These are phyloP conservation scores for Fusarium sp. DNA, from an alignment of 2,329 filamentous ascomycete species.

Conservation along the genomic window DNA sequence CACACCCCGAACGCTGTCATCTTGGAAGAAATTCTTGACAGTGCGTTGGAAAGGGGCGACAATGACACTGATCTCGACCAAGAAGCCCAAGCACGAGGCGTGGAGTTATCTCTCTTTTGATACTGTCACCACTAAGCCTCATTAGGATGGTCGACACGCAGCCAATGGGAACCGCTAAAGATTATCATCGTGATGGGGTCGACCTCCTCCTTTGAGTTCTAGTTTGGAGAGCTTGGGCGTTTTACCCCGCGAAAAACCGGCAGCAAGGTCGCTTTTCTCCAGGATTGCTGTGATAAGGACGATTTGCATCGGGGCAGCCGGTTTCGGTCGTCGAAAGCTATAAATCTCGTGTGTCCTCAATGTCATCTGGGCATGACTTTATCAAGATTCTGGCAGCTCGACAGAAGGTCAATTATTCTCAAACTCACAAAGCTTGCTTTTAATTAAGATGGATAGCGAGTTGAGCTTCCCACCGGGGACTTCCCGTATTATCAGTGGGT, in stretches of 20 bases:
- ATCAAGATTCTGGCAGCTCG: neutral
- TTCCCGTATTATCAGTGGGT: slow-evolving; percentile 8
- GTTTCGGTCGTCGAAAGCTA: neutral
- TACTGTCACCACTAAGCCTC: neutral
- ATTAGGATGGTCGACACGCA: slow-evolving; percentile 20
- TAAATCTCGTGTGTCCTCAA: neutral
- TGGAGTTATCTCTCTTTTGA: slow-evolving; percentile 39
- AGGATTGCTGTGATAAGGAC: neutral
- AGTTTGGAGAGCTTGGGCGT: neutral
- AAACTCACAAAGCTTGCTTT: neutral
- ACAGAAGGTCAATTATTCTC: neutral
- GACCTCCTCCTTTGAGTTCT: slow-evolving; percentile 5
- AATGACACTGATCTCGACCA: slow-evolving; percentile 32
- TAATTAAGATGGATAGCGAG: slow-evolving; percentile 4
- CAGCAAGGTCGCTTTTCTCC: neutral
- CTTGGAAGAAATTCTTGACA: slow-evolving; percentile 33
- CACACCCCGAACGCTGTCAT: slow-evolving; percentile 20
- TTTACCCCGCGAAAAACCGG: neutral
- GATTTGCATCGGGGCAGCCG: neutral
- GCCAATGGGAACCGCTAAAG: neutral
- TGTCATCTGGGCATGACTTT: neutral
- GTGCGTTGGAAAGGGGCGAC: slow-evolving; percentile 25
- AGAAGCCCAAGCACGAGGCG: slow-evolving; percentile 14
- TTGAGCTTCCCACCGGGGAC: slow-evolving; percentile 16
- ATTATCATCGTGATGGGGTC: neutral